Evolutionary conservation across 306 rosid genomes (phyloP).

Genomic region (Dalbergia oliveri): DNA sequence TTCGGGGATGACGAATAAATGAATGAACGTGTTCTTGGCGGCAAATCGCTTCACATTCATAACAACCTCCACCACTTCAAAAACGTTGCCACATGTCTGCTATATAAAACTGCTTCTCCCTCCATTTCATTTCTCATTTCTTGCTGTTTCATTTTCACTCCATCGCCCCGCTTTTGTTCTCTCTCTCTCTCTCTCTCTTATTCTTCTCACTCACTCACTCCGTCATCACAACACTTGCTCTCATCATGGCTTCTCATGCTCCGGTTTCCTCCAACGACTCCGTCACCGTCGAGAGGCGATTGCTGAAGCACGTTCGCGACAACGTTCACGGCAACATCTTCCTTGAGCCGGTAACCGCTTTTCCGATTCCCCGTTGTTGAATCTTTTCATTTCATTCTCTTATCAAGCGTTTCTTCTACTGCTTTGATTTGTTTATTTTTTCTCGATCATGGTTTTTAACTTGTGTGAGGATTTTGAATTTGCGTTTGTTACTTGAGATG

Average conservation of each 20-base stretch:
- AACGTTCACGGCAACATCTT: constrained; percentile 76
- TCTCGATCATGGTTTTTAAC: no score
- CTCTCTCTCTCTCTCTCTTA: constrained; percentile 6
- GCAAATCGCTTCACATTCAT: constrained; percentile 36
- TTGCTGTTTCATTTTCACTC: neutral
- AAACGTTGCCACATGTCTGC: neutral
- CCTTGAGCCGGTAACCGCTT: constrained; percentile 66
- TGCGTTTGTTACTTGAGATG: neutral
- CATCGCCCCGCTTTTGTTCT: constrained; percentile 11
- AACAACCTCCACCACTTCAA: constrained; percentile 26
- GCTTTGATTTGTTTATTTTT: no score
- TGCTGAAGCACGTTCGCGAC: constrained; percentile 67
- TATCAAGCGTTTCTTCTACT: neutral
- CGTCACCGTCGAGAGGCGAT: constrained; percentile 47
- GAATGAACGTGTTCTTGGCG: constrained; percentile 46
- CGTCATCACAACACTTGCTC: neutral
- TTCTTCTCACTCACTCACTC: no score
- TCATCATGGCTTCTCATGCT: constrained; percentile 41
- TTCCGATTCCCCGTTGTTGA: neutral
- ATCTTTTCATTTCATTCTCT: neutral
- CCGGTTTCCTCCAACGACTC: constrained; percentile 29
- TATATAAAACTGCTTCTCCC: constrained; percentile 18
- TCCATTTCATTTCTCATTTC: neutral
- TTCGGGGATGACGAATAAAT: neutral
- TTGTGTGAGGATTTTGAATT: no score